A percentile compares a stretch with the other conserved stretches of the same genome.
Evolutionary conservation across 257 asterid species (phyloP).

Genomic region (Anisodus acutangulus): DNA sequence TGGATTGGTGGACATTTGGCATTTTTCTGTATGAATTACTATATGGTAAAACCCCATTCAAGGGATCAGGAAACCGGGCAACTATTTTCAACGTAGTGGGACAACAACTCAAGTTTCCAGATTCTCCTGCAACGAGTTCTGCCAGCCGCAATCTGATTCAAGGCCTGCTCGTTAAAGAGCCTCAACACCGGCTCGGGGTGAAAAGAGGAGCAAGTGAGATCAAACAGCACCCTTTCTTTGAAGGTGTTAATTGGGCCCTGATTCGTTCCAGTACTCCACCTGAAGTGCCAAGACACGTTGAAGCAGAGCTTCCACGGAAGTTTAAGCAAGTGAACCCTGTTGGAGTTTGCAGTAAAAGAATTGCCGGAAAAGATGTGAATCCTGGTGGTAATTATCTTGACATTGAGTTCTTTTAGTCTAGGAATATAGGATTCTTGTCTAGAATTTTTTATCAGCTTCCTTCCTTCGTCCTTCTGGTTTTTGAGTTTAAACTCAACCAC

Average conservation of each 20-base stretch:
- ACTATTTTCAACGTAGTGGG: slow-evolving; percentile 49
- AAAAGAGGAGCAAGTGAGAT: slow-evolving; percentile 54
- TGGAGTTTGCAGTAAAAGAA: slow-evolving; percentile 36
- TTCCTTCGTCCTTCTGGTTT: not conserved
- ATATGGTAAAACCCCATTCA: slow-evolving; percentile 47
- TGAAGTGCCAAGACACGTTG: slow-evolving; percentile 46
- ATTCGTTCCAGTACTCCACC: slow-evolving; percentile 53
- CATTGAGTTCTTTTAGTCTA: slow-evolving; percentile 46
- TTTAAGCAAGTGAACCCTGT: slow-evolving; percentile 33
- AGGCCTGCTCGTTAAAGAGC: slow-evolving; percentile 45
- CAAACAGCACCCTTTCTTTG: slow-evolving; percentile 49
- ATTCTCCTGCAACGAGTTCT: slow-evolving; percentile 44
- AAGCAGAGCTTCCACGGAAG: slow-evolving; percentile 30
- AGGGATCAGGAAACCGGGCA: slow-evolving; percentile 47
- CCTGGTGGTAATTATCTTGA: slow-evolving; percentile 44
- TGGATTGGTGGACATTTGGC: slow-evolving; percentile 53
- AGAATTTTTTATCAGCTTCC: slow-evolving; percentile 11
- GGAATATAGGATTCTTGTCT: slow-evolving; percentile 27
- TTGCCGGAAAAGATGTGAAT: slow-evolving; percentile 38
- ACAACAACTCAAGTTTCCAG: slow-evolving; percentile 45
- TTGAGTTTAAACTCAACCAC: too few relatives aligned
- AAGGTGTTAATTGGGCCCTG: slow-evolving; percentile 53
- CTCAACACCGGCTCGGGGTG: slow-evolving; percentile 45
- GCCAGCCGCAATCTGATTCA: slow-evolving; percentile 45
- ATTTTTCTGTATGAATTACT: slow-evolving; percentile 44